phyloP scores from a whole-genome alignment of 306 rosid genomes.

The Casuarina cunninghamiana region DNA sequence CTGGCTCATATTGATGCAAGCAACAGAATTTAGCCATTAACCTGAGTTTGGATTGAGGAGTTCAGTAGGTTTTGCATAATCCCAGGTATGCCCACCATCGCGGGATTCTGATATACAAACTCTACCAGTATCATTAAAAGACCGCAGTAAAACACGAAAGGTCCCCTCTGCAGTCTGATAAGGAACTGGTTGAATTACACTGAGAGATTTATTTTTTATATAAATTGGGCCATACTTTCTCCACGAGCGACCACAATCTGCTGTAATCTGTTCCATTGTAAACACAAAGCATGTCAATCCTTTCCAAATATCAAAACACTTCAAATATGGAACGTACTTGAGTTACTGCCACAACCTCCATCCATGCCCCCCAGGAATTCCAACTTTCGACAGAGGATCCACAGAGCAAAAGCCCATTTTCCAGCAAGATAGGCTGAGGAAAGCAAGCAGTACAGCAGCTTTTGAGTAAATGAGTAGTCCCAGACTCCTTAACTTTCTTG shows the following conservation, averaged over 20 bases:
- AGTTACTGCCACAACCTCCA: conserved; percentile 57
- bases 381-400: conserved; percentile 99
- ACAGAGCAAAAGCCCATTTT: conserved; percentile 68
- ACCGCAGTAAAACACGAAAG: conserved; percentile 74
- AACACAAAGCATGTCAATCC: conserved; percentile 32
- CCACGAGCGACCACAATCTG: conserved; percentile 74
- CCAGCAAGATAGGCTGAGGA: conserved; percentile 85
- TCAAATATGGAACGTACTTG: conserved; percentile 21
- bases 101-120: conserved; percentile 77
- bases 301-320: conserved; percentile 18
- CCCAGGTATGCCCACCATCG: conserved; percentile 87
- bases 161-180: conserved; percentile 70
- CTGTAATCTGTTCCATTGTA: conserved; percentile 53
- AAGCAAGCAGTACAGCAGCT: conserved; percentile 16
- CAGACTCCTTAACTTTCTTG: conserved; percentile 10
- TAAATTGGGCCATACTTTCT: conserved; percentile 86
- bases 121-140: conserved; percentile 62
- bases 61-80: conserved; percentile 60
- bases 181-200: conserved; percentile 97
- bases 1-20: conserved; percentile 14
- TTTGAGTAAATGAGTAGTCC: conserved; percentile 6
- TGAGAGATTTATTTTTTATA: conserved; percentile 56
- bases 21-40: conserved; percentile 27
- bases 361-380: conserved; percentile 99
- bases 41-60: conserved; percentile 98